A percentile compares a stretch with the other conserved stretches of the same genome.
phyloP scores from a whole-genome alignment of 352 stramenopile species.

The Pythium rishiriense region DNA sequence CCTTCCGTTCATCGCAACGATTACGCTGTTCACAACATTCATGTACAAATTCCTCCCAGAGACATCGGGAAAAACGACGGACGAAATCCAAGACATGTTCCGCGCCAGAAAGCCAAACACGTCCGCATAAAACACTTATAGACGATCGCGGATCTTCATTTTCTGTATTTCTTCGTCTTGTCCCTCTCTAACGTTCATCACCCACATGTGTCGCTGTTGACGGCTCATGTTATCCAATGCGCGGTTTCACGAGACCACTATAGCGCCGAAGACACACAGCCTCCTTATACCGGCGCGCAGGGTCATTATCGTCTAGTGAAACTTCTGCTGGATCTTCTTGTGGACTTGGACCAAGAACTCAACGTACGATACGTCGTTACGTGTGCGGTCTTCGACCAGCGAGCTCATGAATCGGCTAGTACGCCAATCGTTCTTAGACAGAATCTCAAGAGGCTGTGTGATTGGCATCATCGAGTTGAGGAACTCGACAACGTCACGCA shows the following conservation, averaged over 20 bases:
- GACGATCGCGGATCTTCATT: not conserved
- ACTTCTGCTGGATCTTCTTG: conserved; percentile 92
- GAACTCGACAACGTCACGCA: conserved; percentile 75
- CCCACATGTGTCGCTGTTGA: not conserved
- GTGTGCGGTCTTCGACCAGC: conserved; percentile 85
- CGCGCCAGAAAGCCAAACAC: conserved; percentile 2
- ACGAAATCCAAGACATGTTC: conserved; percentile 62
- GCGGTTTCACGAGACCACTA: not conserved
- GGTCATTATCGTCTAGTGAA: conserved; percentile 53
- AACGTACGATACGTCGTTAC: conserved; percentile 87
- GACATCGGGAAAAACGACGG: conserved; percentile 54
- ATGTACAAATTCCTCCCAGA: conserved; percentile 52
- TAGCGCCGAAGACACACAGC: not conserved
- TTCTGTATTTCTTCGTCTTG: conserved; percentile 4
- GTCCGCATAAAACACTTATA: not conserved
- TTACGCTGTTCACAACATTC: conserved; percentile 46
- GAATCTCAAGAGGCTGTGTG: conserved; percentile 79
- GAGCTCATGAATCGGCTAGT: conserved; percentile 83
- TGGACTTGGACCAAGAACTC: conserved; percentile 90
- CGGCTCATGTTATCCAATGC: not conserved
- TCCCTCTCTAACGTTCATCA: not conserved
- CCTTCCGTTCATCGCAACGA: conserved; percentile 47
- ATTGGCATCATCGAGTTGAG: conserved; percentile 83
- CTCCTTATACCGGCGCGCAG: not conserved
- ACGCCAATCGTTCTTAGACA: conserved; percentile 86